Evolutionary conservation across 192 early-diverging fungal species (phyloP).

Genomic region (Mortierella alpina): DNA sequence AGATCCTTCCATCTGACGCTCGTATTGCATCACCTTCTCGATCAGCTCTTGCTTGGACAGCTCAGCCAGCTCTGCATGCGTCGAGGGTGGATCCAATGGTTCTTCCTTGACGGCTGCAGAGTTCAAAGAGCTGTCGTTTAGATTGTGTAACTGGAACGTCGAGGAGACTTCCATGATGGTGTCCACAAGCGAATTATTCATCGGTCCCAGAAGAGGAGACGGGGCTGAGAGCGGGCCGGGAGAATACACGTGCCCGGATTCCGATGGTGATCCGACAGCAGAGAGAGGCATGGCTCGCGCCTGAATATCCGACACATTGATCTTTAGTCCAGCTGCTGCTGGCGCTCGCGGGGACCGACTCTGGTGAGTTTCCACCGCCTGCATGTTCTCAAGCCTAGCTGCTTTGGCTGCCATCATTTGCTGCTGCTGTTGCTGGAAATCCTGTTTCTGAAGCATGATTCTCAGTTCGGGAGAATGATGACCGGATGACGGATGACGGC

Average conservation of each 20-base stretch:
- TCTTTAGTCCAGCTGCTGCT: conserved; percentile 28
- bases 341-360: conserved; percentile 33
- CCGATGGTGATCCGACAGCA: conserved; percentile 34
- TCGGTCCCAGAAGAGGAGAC: conserved; percentile 24
- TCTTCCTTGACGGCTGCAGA: conserved; percentile 13
- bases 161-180: conserved; percentile 26
- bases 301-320: conserved; percentile 39
- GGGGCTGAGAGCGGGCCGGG: conserved; percentile 48
- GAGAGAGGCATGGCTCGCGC: conserved; percentile 29
- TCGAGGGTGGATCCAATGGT: conserved; percentile 30
- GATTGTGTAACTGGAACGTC: conserved; percentile 42
- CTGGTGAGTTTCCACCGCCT: conserved; percentile 41
- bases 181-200: conserved; percentile 20
- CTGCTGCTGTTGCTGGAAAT: conserved; percentile 41
- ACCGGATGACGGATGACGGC: conserved; percentile 49
- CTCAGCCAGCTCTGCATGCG: conserved; percentile 23
- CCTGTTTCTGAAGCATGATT: conserved; percentile 39
- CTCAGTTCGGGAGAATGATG: conserved; percentile 46
- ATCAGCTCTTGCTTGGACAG: conserved; percentile 52
- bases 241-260: conserved; percentile 16
- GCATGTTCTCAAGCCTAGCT: conserved; percentile 1
- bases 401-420: conserved; percentile 43
- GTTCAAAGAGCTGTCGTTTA: conserved; percentile 25
- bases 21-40: conserved; percentile 58
- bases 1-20: conserved; percentile 48